Evolutionary conservation across 108 stramenopile genomes (phyloP).

Genomic region (Heterococcus sp.): DNA sequence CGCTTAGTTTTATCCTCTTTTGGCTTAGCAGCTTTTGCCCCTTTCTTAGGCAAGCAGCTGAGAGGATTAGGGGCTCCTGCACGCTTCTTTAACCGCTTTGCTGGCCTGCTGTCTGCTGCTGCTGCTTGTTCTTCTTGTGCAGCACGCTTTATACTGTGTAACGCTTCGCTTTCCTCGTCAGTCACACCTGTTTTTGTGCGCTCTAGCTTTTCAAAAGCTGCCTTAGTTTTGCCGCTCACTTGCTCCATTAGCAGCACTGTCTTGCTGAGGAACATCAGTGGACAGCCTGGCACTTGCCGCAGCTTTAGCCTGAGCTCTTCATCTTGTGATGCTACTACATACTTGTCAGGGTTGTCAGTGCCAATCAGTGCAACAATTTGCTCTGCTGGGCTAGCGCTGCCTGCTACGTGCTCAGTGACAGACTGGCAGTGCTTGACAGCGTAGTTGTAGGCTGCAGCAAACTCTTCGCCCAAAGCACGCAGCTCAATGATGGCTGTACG

Average conservation of each 20-base stretch:
- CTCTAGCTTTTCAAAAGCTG: constrained; percentile 23
- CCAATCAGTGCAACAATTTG: constrained; percentile 21
- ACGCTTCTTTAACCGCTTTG: constrained; percentile 27
- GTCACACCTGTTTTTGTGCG: not conserved
- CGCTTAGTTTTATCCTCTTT: not conserved
- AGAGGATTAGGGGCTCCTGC: constrained; percentile 29
- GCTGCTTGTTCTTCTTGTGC: constrained; percentile 6
- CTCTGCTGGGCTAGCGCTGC: constrained; percentile 5
- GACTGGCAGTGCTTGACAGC: not conserved
- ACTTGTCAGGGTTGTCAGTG: constrained; percentile 19
- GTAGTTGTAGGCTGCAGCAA: not conserved
- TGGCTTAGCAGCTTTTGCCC: not conserved
- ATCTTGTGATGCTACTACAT: constrained; percentile 37
- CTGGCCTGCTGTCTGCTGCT: constrained; percentile 1
- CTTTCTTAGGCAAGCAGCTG: not conserved
- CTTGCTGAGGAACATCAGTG: constrained; percentile 11
- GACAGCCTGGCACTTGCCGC: constrained; percentile 29
- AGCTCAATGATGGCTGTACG: not conserved
- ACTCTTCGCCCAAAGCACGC: not conserved
- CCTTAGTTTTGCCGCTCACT: constrained; percentile 24
- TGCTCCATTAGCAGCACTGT: constrained; percentile 42
- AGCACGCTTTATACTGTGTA: not conserved
- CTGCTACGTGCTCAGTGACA: not conserved
- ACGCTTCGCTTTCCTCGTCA: not conserved
- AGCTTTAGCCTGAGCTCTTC: constrained; percentile 18